Base-by-base conservation (phyloP, 805 yeast species). In the Wickerhamomyces tratensis region DNA sequence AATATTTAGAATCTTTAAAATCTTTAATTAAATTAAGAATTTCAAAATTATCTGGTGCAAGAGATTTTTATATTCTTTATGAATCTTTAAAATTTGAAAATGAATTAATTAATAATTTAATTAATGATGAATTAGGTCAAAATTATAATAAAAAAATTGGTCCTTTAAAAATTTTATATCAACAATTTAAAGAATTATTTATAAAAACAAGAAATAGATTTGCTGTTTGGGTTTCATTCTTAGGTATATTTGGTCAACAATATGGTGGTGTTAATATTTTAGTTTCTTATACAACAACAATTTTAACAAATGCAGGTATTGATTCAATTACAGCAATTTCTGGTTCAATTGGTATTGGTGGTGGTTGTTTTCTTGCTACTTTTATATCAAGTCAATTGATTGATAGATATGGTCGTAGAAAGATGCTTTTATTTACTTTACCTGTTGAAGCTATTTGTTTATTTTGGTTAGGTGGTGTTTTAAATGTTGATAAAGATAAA, bases 1-100 rank as follows among this genome's bases (percentile, higher is more conserved):
- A 72, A 41, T 70, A 72, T 46, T 44, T 41, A 14, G 73, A 75
- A 25, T 79, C 85, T 0, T 74, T 64, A 48, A 63, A 67, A 30
- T 65, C 83, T 2, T 66, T 81, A 49, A 46, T 52, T 27, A 51
- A 56, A 29, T 67, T 79, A 45, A 66, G 86, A 48, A 53, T 58
- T 40, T 63, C 66, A 7, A 63, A 64, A 37, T 53, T 79, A 10
- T 67, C 72, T 39, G 86, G 86, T 29, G 85, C 86, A 0, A 71
- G 83, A 47, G 86, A 80, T 53, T 67, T 76, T 43, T 79, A 73
- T 60, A 72, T 78, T 59, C 76, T 77, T 58, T 64, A 72, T 46
- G 72, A 74, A 13, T 67, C 77, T 46, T 60, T 74, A 50, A 60
- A 62, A 44, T 72, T 69, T 54, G 76, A 72, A 52, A 64, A 67